Base-by-base conservation (phyloP, 257 asterid species). In the Forsythia suspensa region DNA sequence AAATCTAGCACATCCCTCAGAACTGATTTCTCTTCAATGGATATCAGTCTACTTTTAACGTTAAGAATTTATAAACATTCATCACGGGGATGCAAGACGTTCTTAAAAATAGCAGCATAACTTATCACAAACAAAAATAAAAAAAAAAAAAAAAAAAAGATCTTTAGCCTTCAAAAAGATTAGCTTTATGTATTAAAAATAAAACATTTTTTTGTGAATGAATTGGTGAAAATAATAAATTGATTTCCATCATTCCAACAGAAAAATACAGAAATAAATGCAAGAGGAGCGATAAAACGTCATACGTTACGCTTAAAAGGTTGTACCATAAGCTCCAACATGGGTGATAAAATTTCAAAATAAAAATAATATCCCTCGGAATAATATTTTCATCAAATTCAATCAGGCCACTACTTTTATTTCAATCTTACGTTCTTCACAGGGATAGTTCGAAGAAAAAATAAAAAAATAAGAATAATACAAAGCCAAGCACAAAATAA, bases 1-100 rank as follows among this genome's bases (percentile, higher is more conserved):
- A 21, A 65, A 74, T 15, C 10, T 46, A 52, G 43, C 57, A 76
- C 77, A 87, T 80, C 88, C 88, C 88, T 87, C 90, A 82, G 90
- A 84, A 65, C 72, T 72, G 73, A 83, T 76, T 80, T 79, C 79
- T 59, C 91, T 81, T 83, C 89, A 85, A 44, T 8, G 39, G 63
- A 21, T 29, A 41, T 87, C 91, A 87, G 89, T 74, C 89, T 85
- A 87, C 91, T 87, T 87, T 87, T 87, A 87, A 85, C 87, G 86
- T 85, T 81, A 65, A 38, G 51, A 70, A 39, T 71, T 29, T 38
- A 75, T 39, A 42, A 71, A 65, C 16, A 29, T 66, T 85, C 91
- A 61, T 87, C 89, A 87, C 2, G 6, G 91, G 87, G 84, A 87
- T 79, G 80, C 70, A 18, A 16, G n/a, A 55, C 51, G 18, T 20